phyloP scores from a whole-genome alignment of 2,329 filamentous ascomycete species.

The Ophiostoma pallidulum region DNA sequence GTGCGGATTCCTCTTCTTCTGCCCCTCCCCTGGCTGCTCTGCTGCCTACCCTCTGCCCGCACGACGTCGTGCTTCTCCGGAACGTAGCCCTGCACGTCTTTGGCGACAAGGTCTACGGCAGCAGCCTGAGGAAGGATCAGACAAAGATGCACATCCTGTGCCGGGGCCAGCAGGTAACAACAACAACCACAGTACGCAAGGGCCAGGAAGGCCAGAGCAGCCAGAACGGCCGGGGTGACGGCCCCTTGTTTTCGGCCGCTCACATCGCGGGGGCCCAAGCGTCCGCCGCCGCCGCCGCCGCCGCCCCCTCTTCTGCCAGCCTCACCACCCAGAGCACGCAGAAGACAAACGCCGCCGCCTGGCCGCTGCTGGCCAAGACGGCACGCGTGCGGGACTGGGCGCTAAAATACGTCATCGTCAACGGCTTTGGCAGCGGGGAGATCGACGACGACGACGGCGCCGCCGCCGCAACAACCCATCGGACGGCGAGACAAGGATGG shows the following conservation, averaged over 20 bases:
- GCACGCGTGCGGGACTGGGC: conserved; percentile 67
- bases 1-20: no score
- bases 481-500: background rate
- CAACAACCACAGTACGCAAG: no score
- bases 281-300: no score
- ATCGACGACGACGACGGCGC: no score
- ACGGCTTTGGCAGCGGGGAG: background rate
- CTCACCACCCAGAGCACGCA: conserved; percentile 23
- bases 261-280: conserved; percentile 41
- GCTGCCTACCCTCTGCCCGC: conserved; percentile 45
- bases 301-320: conserved; percentile 20
- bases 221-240: background rate
- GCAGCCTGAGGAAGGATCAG: conserved; percentile 63
- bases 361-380: conserved; percentile 51
- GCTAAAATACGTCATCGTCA: conserved; percentile 49
- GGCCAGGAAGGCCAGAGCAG: conserved; percentile 42
- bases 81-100: conserved; percentile 74
- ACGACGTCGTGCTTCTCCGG: conserved; percentile 70
- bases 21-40: conserved; percentile 25
- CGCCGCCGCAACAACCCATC: background rate
- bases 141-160: conserved; percentile 62
- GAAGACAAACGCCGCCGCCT: no score
- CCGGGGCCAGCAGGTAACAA: no score
- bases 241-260: conserved; percentile 43
- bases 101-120: conserved; percentile 68